A percentile compares a stretch with the other conserved stretches of the same genome.
These are phyloP conservation scores for Xylaria multiplex DNA, from an alignment of 2,329 filamentous ascomycete species.

Conservation along the genomic window DNA sequence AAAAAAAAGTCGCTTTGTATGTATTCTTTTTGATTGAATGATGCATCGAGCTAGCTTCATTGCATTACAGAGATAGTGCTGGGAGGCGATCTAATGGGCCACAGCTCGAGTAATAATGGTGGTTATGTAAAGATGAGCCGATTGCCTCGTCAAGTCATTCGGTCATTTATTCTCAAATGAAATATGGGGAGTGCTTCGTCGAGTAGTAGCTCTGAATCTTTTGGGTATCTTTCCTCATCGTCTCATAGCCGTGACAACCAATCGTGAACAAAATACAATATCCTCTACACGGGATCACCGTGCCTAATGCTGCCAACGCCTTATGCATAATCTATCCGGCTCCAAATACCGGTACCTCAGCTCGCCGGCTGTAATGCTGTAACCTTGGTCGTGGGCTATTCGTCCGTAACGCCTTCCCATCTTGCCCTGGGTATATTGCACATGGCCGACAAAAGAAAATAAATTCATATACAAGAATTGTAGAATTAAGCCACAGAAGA, in stretches of 20 bases:
- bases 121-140: slow-evolving; percentile 6
- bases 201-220: slow-evolving; percentile 9
- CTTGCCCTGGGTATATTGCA: slow-evolving; percentile 45
- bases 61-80: slow-evolving; percentile 18
- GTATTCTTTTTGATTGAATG: slow-evolving; percentile 34
- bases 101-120: slow-evolving; percentile 16
- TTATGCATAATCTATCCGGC: slow-evolving; percentile 30
- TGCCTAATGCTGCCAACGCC: slow-evolving; percentile 40
- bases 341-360: slow-evolving; percentile 27
- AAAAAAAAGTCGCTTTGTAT: slow-evolving; percentile 38
- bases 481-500: slow-evolving; percentile 28
- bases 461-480: slow-evolving; percentile 29
- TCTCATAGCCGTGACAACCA: slow-evolving; percentile 24
- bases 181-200: slow-evolving; percentile 13
- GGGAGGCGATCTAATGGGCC: slow-evolving; percentile 1
- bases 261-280: slow-evolving; percentile 25
- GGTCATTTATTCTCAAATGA: slow-evolving; percentile 9
- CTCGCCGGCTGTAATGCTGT: slow-evolving; percentile 37
- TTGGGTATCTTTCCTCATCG: slow-evolving; percentile 31
- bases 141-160: background rate
- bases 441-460: slow-evolving; percentile 30
- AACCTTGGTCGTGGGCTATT: slow-evolving; percentile 16
- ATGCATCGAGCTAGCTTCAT: slow-evolving; percentile 38
- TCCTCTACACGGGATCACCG: slow-evolving; percentile 31
- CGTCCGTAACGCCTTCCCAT: slow-evolving; percentile 36